phyloP scores from a whole-genome alignment of 2,329 filamentous ascomycete species.

The Colletotrichum truncatum region DNA sequence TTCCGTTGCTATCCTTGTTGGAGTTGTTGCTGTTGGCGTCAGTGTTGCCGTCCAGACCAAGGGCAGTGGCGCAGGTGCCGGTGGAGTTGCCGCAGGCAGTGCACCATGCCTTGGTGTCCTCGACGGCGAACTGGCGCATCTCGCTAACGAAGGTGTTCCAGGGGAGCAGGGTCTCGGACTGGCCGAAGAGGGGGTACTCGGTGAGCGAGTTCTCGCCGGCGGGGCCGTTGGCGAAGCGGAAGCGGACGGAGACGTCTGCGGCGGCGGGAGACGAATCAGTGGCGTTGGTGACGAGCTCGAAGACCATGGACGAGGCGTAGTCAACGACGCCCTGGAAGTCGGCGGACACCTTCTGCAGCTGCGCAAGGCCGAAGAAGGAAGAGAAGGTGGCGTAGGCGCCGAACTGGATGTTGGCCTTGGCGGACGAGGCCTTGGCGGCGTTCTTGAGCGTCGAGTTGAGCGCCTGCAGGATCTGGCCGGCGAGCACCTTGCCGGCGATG shows the following conservation, averaged over 20 bases:
- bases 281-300: constrained; percentile 74
- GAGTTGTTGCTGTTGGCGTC: constrained; percentile 36
- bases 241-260: constrained; percentile 65
- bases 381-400: constrained; percentile 70
- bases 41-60: constrained; percentile 34
- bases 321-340: constrained; percentile 83
- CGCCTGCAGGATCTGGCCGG: constrained; percentile 61
- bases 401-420: constrained; percentile 63
- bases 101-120: constrained; percentile 77
- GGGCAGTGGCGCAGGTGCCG: constrained; percentile 65
- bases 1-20: constrained; percentile 47
- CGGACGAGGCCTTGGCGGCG: constrained; percentile 52
- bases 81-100: constrained; percentile 76
- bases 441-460: constrained; percentile 58
- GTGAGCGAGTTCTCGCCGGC: constrained; percentile 60
- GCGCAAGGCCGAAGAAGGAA: constrained; percentile 69
- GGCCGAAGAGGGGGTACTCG: constrained; percentile 69
- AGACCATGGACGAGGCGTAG: constrained; percentile 83
- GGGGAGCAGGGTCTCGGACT: constrained; percentile 61
- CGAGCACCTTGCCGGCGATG: constrained; percentile 66
- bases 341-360: constrained; percentile 57
- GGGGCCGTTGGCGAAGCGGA: constrained; percentile 69
- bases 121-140: constrained; percentile 74
- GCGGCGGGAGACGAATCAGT: constrained; percentile 51
- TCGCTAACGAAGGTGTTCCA: constrained; percentile 74